Base-by-base conservation (phyloP, 352 stramenopile species). In the Globisporangium apiculatum region DNA sequence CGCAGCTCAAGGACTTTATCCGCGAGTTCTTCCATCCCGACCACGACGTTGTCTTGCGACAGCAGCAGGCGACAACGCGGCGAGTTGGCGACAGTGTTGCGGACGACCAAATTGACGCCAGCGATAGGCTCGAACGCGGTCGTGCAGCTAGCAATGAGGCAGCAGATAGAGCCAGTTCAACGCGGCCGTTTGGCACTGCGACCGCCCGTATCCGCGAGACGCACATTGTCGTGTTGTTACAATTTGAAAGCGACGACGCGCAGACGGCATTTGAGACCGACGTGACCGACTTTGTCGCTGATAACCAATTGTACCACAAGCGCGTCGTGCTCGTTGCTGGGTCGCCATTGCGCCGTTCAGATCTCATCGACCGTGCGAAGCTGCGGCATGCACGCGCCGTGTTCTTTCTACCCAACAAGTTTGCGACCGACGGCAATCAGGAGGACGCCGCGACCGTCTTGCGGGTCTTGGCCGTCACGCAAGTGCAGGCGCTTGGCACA, bases 21-120 rank as follows among this genome's bases (percentile, higher is more conserved):
- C 83, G 82, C 55, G 86, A 95, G 57, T 94, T 95, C 65, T 95
- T 95, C 62, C 86, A 95, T 46, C 82, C 83, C 2, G 83, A 95
- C 41, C 86, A 95, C 50, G 76, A 92, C 15, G 72, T 65, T 9
- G 53, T 68, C 10, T 77, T 79, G 24, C 31, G 61, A 76, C 36
- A 42, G 45, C 7, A 38, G 31, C 43, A 64, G 38, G 55, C 14
- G 37, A 57, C 0, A 42, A 67, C 48, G 24, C 24, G 24, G 24
- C 24, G 24, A 31, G 24, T 31, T 31, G 52, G 60, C 4, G 62
- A 58, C 7, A 57, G 37, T 15, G 53, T 65, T n/a, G 58, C 56
- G 4, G 65, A 72, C 17, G 56, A 47, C 8, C 61, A 69, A 7
- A 45, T 61, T 6, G 37, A 38, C 1, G 31, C 54, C 35, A 18